These are phyloP conservation scores for Oldenlandia corymbosa DNA, from an alignment of 257 asterid species.

Conservation along the genomic window DNA sequence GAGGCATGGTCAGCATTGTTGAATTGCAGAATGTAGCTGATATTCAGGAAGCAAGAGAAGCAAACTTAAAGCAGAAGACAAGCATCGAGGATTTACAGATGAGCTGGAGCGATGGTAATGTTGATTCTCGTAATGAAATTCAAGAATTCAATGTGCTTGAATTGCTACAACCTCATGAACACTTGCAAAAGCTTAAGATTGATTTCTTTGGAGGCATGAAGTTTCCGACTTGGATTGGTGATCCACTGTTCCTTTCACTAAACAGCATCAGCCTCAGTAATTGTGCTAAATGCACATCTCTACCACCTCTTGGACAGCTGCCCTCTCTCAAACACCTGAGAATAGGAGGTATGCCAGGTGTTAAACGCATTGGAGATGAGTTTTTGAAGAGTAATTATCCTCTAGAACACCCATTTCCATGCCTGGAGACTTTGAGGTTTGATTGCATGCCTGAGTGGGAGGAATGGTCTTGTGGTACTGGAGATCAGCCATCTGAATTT, in stretches of 20 bases:
- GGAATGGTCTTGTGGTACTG: constrained; percentile 39
- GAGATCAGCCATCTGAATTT: constrained; percentile 13
- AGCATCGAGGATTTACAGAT: constrained; percentile 46
- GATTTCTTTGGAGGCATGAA: constrained; percentile 38
- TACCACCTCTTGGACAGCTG: constrained; percentile 61
- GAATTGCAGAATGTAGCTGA: constrained; percentile 53
- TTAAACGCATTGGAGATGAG: constrained; percentile 44
- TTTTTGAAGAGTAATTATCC: constrained; percentile 36
- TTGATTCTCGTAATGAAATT: constrained; percentile 21
- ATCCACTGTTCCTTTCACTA: constrained; percentile 34
- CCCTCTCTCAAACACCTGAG: constrained; percentile 48
- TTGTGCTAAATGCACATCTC: constrained; percentile 40
- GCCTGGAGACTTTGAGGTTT: constrained; percentile 51
- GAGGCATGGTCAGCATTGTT: constrained; percentile 46
- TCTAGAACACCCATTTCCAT: constrained; percentile 39
- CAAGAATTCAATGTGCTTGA: constrained; percentile 44
- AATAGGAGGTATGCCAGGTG: constrained; percentile 43
- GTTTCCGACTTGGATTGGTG: constrained; percentile 62
- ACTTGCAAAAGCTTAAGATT: constrained; percentile 43
- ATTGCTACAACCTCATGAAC: constrained; percentile 42
- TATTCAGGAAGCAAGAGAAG: constrained; percentile 51
- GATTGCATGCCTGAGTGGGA: constrained; percentile 61
- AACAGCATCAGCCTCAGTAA: constrained; percentile 34
- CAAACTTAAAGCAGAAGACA: constrained; percentile 31
- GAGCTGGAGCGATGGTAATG: constrained; percentile 42